Evolutionary conservation across 2,329 filamentous ascomycete genomes (phyloP).

Genomic region (Biscogniauxia sp.): DNA sequence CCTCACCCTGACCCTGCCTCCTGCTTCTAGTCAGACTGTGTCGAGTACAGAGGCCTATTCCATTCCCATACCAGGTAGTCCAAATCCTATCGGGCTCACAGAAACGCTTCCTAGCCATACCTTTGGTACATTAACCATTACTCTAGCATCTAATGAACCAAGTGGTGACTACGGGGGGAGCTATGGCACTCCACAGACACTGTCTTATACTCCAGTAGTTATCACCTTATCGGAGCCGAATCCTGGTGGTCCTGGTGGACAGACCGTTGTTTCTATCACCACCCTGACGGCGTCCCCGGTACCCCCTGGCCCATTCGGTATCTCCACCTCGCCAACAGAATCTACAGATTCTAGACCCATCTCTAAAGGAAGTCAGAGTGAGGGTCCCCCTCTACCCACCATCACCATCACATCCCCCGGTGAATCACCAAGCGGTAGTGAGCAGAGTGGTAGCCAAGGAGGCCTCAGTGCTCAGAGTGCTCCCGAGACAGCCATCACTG

Average conservation of each 20-base stretch:
- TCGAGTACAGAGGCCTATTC: conserved; percentile 25
- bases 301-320: conserved; percentile 23
- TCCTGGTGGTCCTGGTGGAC: conserved; percentile 12
- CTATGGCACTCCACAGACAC: neutral
- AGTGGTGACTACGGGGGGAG: conserved; percentile 8
- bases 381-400: conserved; percentile 21
- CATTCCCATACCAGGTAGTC: conserved; percentile 21
- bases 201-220: too few relatives aligned
- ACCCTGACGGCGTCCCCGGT: conserved; percentile 15
- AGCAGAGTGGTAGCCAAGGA: conserved; percentile 2
- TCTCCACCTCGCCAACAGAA: conserved; percentile 14
- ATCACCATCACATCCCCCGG: conserved; percentile 27
- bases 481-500: neutral
- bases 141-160: conserved; percentile 8
- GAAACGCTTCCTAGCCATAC: conserved; percentile 2
- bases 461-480: neutral
- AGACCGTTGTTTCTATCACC: conserved; percentile 14
- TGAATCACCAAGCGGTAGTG: conserved; percentile 14
- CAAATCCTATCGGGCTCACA: conserved; percentile 3
- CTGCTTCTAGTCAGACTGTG: conserved; percentile 18
- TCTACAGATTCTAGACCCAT: conserved; percentile 15
- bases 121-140: conserved; percentile 13
- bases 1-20: conserved; percentile 27
- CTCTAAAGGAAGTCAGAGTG: conserved; percentile 15
- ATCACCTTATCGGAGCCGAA: too few relatives aligned